Evolutionary conservation across 1,284 basidiomycete genomes (phyloP).

Genomic region (Blastosporella zonata): DNA sequence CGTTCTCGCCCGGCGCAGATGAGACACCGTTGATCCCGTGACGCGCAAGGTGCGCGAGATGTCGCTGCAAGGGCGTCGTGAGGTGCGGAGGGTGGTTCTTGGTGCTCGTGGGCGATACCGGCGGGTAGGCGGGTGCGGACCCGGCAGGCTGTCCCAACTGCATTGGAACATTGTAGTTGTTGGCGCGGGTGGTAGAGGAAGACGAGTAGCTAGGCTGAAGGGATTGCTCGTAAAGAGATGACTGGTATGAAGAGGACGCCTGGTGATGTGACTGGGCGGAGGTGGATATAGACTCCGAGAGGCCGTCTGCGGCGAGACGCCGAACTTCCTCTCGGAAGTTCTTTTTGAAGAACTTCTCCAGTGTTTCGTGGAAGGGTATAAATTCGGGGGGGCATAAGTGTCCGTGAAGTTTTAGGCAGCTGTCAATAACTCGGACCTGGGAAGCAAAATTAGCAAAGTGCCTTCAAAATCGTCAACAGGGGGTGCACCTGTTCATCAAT

Average conservation of each 20-base stretch:
- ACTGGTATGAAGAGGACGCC: slow-evolving; percentile 26
- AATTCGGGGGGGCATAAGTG: slow-evolving; percentile 85
- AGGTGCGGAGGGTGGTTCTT: slow-evolving; percentile 28
- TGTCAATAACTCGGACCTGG: slow-evolving; percentile 78
- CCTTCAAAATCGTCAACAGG: neutral
- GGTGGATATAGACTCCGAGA: slow-evolving; percentile 36
- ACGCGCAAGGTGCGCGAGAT: slow-evolving; percentile 72
- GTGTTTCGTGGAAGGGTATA: slow-evolving; percentile 86
- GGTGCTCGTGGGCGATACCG: slow-evolving; percentile 37
- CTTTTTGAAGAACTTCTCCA: slow-evolving; percentile 86
- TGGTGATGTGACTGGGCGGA: slow-evolving; percentile 30
- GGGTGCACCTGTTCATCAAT: slow-evolving; percentile 79
- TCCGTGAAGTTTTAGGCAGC: slow-evolving; percentile 81
- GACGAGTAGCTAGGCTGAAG: slow-evolving; percentile 41
- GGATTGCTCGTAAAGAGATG: slow-evolving; percentile 41
- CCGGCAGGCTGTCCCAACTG: slow-evolving; percentile 42
- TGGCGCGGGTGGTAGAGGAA: slow-evolving; percentile 38
- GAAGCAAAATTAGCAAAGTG: slow-evolving; percentile 12
- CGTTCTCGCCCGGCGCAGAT: slow-evolving; percentile 65
- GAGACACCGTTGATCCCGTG: slow-evolving; percentile 79
- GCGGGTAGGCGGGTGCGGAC: slow-evolving; percentile 45
- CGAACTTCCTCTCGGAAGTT: slow-evolving; percentile 89
- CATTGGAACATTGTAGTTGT: slow-evolving; percentile 40
- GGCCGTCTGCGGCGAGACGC: slow-evolving; percentile 51
- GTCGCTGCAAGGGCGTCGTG: slow-evolving; percentile 72